phyloP scores from a whole-genome alignment of 1,284 basidiomycete genomes.

The Heterobasidion occidentale region DNA sequence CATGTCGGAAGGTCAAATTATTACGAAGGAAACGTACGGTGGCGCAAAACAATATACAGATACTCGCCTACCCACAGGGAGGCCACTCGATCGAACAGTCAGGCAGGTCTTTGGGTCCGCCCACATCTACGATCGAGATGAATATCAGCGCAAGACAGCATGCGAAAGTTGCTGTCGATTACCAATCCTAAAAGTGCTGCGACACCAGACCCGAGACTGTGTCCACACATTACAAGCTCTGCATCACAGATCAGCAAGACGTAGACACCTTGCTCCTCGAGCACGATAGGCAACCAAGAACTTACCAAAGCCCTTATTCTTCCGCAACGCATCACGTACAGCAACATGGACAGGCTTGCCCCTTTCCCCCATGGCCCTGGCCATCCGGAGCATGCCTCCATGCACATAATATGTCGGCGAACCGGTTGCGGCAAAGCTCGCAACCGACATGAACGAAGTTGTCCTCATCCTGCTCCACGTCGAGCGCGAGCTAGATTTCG shows the following conservation, averaged over 20 bases:
- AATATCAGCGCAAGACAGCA: background rate
- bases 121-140: slow-evolving; percentile 55
- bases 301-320: slow-evolving; percentile 65
- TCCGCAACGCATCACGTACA: slow-evolving; percentile 58
- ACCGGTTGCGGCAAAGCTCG: slow-evolving; percentile 8
- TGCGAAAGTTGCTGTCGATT: slow-evolving; percentile 14
- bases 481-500: background rate
- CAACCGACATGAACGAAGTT: slow-evolving; percentile 11
- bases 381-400: slow-evolving; percentile 75
- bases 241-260: background rate
- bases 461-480: slow-evolving; percentile 5
- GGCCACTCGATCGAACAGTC: slow-evolving; percentile 62
- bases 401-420: slow-evolving; percentile 51
- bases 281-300: background rate
- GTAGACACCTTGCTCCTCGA: no score
- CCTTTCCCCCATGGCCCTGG: slow-evolving; percentile 66
- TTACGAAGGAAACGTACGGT: slow-evolving; percentile 41
- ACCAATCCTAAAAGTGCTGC: slow-evolving; percentile 71
- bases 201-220: slow-evolving; percentile 85
- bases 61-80: slow-evolving; percentile 60
- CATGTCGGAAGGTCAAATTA: background rate
- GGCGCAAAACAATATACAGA: slow-evolving; percentile 78
- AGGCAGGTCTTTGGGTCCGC: slow-evolving; percentile 70
- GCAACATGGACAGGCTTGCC: slow-evolving; percentile 75
- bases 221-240: slow-evolving; percentile 76